A percentile compares a stretch with the other conserved stretches of the same genome.
Evolutionary conservation across 225 moss, liverwort and hornwort genomes (phyloP).

Genomic region (Bryoerythrophyllum caledonicum): DNA sequence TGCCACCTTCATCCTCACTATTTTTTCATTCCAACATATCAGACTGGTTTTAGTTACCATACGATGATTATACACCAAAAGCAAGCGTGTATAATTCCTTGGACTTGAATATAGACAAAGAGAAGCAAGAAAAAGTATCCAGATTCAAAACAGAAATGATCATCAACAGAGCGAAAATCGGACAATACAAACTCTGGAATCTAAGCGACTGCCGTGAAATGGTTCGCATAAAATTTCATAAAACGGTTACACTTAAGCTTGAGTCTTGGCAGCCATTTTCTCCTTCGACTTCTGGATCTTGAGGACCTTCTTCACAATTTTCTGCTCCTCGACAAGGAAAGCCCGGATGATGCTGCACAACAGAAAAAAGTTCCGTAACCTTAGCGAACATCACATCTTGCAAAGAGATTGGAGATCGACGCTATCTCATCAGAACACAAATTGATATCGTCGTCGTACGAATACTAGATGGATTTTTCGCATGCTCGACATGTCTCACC

Average conservation of each 20-base stretch:
- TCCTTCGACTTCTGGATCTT: conserved; percentile 67
- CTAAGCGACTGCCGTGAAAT: background rate
- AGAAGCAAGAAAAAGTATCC: background rate
- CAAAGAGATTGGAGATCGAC: background rate
- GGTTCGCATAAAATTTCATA: conserved; percentile 5
- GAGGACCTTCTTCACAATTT: conserved; percentile 61
- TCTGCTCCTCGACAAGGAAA: conserved; percentile 64
- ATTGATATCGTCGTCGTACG: background rate
- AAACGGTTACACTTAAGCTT: conserved; percentile 17
- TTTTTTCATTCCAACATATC: too few species aligned
- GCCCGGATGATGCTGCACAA: conserved; percentile 51
- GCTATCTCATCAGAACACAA: background rate
- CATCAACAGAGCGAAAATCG: conserved; percentile 9
- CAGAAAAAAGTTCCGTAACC: background rate
- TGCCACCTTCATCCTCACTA: too few species aligned
- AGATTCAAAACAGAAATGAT: background rate
- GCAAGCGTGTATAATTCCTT: background rate
- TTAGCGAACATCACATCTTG: conserved; percentile 3
- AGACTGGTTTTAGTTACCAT: too few species aligned
- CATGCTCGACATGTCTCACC: background rate
- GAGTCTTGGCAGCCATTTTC: conserved; percentile 48
- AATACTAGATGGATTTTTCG: background rate
- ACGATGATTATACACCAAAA: too few species aligned
- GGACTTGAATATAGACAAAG: background rate
- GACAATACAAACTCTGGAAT: background rate